phyloP scores from a whole-genome alignment of 2,329 filamentous ascomycete species.

The Chaetothyriales sp. region DNA sequence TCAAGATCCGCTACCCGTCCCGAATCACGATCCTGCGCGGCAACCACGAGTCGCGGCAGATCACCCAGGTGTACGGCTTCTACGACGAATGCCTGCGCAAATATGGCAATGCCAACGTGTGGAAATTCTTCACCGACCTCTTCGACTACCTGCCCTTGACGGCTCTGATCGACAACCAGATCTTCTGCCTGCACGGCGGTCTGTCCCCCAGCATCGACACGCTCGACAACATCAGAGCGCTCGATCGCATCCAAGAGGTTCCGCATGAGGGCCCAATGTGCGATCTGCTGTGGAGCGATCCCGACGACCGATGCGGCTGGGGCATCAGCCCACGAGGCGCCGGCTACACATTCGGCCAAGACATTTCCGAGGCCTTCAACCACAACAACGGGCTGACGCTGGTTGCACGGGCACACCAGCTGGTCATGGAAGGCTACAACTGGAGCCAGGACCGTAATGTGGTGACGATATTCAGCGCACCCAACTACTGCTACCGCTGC shows the following conservation, averaged over 20 bases:
- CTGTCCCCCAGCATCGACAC: slow-evolving; percentile 93
- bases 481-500: slow-evolving; percentile 96
- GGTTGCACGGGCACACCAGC: slow-evolving; percentile 89
- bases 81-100: slow-evolving; percentile 98
- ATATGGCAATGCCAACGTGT: slow-evolving; percentile 97
- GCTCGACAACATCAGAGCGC: slow-evolving; percentile 82
- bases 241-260: slow-evolving; percentile 96
- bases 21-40: slow-evolving; percentile 97
- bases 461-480: slow-evolving; percentile 87
- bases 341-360: slow-evolving; percentile 89
- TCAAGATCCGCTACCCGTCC: slow-evolving; percentile 96
- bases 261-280: slow-evolving; percentile 98
- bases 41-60: slow-evolving; percentile 97
- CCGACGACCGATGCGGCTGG: slow-evolving; percentile 92
- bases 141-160: slow-evolving; percentile 97
- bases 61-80: slow-evolving; percentile 98
- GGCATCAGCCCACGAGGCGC: slow-evolving; percentile 89
- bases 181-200: slow-evolving; percentile 96
- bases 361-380: slow-evolving; percentile 97
- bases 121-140: slow-evolving; percentile 98
- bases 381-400: slow-evolving; percentile 96
- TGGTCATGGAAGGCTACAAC: slow-evolving; percentile 99
- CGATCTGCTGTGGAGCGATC: slow-evolving; percentile 94
- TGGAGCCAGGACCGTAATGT: slow-evolving; percentile 98
- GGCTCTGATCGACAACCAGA: slow-evolving; percentile 96